A percentile compares a stretch with the other conserved stretches of the same genome.
Conservation (phyloP, 495 filamentous ascomycete species). For the Friedmanniomyces endolithicus region DNA sequence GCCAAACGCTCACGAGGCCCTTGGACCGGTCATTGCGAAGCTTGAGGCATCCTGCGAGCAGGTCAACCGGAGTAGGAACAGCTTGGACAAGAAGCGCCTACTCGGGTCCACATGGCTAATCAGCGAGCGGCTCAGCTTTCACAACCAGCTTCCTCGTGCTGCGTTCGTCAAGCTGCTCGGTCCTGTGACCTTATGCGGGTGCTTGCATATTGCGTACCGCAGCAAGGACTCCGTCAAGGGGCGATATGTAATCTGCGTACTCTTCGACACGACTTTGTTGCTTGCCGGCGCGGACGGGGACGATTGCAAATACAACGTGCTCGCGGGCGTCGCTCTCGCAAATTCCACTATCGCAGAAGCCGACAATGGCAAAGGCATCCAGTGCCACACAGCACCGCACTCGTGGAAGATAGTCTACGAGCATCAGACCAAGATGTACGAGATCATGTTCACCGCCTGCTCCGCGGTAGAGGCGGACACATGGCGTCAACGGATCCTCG, state of each 20-base stretch:
- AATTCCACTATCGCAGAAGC: slow-evolving; percentile 62
- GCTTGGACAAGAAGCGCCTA: slow-evolving; percentile 29
- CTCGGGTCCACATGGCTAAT: slow-evolving; percentile 65
- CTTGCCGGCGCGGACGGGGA: slow-evolving; percentile 54
- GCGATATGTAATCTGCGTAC: slow-evolving; percentile 74
- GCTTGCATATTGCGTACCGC: slow-evolving; percentile 74
- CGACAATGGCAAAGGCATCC: slow-evolving; percentile 73
- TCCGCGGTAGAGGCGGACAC: slow-evolving; percentile 65
- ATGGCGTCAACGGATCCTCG: slow-evolving; percentile 51
- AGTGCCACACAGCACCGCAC: slow-evolving; percentile 71
- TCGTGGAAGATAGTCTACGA: slow-evolving; percentile 94
- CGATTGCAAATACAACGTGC: slow-evolving; percentile 53
- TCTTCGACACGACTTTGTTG: slow-evolving; percentile 71
- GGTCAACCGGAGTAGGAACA: slow-evolving; percentile 63
- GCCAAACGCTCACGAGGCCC: slow-evolving; percentile 62
- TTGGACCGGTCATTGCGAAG: slow-evolving; percentile 58
- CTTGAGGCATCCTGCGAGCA: slow-evolving; percentile 58
- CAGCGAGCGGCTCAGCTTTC: slow-evolving; percentile 63
- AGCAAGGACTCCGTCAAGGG: slow-evolving; percentile 52
- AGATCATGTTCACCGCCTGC: slow-evolving; percentile 80
- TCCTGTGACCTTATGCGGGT: slow-evolving; percentile 73
- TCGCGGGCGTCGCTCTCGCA: slow-evolving; percentile 59
- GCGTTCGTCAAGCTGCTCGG: slow-evolving; percentile 58
- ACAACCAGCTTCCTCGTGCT: slow-evolving; percentile 47
- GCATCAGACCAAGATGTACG: slow-evolving; percentile 59